These are phyloP conservation scores for Lichtheimia ornata DNA, from an alignment of 371 early-diverging fungal species.

Conservation along the genomic window DNA sequence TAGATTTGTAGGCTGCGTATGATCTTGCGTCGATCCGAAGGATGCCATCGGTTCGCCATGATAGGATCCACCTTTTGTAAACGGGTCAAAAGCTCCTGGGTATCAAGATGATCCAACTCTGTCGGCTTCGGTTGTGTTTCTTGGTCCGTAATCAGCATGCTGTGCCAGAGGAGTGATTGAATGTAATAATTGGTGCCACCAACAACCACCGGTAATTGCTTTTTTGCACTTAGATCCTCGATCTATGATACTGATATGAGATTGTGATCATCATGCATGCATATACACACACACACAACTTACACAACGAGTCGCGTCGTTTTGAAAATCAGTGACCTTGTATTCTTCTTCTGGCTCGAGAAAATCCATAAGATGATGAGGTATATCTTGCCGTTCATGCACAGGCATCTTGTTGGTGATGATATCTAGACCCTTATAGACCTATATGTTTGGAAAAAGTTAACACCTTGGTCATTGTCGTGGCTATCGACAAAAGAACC, in stretches of 20 bases:
- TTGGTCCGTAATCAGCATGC: conserved; percentile 53
- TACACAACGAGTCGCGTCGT: conserved; percentile 74
- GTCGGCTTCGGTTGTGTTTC: conserved; percentile 20
- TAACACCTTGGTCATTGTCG: neutral
- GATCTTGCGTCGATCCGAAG: conserved; percentile 86
- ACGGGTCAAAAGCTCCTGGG: conserved; percentile 55
- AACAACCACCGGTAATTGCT: conserved; percentile 83
- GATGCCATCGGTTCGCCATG: conserved; percentile 93
- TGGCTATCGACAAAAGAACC: conserved; percentile 35
- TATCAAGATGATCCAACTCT: conserved; percentile 42
- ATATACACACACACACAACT: neutral
- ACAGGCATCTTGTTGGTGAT: conserved; percentile 91
- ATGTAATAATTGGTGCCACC: conserved; percentile 98
- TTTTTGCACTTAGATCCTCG: conserved; percentile 64
- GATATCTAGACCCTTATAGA: conserved; percentile 88
- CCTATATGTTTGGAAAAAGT: conserved; percentile 41
- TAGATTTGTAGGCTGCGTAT: conserved; percentile 81
- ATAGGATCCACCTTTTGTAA: conserved; percentile 79
- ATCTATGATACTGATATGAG: conserved; percentile 55
- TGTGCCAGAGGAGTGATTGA: conserved; percentile 83
- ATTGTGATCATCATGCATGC: neutral
- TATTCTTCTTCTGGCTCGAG: conserved; percentile 80
- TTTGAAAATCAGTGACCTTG: conserved; percentile 81
- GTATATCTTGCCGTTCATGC: conserved; percentile 69
- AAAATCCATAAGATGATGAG: conserved; percentile 90